Percentiles rank a stretch among this genome's conserved stretches.
phyloP scores from a whole-genome alignment of 2,329 filamentous ascomycete species.

The Mycosphaerella arachidis region DNA sequence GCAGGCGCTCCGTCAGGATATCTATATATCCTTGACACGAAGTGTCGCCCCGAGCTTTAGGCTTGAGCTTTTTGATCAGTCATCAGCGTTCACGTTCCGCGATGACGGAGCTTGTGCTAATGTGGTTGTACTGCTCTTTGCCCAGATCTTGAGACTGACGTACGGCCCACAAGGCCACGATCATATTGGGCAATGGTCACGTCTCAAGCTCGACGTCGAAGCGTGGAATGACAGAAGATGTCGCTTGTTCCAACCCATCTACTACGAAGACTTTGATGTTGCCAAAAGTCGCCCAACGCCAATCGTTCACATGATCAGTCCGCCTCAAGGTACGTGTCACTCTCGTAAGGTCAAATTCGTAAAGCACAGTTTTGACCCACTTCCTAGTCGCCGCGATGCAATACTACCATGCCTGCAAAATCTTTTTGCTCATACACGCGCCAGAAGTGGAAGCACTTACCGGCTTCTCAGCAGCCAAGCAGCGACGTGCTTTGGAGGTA shows the following conservation, averaged over 20 bases:
- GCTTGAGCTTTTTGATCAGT: slow-evolving; percentile 38
- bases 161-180: slow-evolving; percentile 5
- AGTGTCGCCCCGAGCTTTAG: slow-evolving; percentile 37
- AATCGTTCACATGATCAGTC: slow-evolving; percentile 31
- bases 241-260: slow-evolving; percentile 28
- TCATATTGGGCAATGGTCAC: slow-evolving; percentile 12
- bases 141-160: slow-evolving; percentile 33
- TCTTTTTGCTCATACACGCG: slow-evolving; percentile 22
- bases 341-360: too few species aligned
- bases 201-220: slow-evolving; percentile 15
- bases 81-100: slow-evolving; percentile 34
- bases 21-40: slow-evolving; percentile 38
- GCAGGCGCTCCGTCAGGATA: slow-evolving; percentile 41
- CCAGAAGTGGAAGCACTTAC: slow-evolving; percentile 10
- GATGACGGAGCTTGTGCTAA: slow-evolving; percentile 40
- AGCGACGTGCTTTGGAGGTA: slow-evolving; percentile 17
- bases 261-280: slow-evolving; percentile 17
- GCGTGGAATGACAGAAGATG: slow-evolving; percentile 21
- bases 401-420: slow-evolving; percentile 35
- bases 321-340: slow-evolving; percentile 28
- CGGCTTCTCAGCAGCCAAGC: slow-evolving; percentile 20
- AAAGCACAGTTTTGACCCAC: not conserved
- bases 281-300: slow-evolving; percentile 26
- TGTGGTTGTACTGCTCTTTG: slow-evolving; percentile 38
- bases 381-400: slow-evolving; percentile 32